Base-by-base conservation (phyloP, 1,284 basidiomycete genomes). In the Pascua guehoae region DNA sequence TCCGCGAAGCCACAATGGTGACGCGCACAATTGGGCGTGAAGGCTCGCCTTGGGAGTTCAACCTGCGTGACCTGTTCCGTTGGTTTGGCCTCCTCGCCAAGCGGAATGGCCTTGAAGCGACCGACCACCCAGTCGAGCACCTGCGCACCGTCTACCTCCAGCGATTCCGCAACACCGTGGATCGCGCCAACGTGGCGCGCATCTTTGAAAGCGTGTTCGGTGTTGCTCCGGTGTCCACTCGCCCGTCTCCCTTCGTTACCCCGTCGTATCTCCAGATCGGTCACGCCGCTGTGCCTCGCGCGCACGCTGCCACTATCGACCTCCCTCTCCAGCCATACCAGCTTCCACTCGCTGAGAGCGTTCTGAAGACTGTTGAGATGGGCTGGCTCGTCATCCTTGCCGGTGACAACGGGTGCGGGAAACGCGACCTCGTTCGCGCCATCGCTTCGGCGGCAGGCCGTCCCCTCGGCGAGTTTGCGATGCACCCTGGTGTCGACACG, bases 41-140 rank as follows among this genome's bases (percentile, higher is more conserved):
- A 60, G 96, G 96, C 10, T 83, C 85, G 51, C 96, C 96, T 1
- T 99, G 96, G 96, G 96, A 99, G 72, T 98, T 99, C 81, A 99
- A 99, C 72, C 81, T 99, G 52, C 88, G 96, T 41, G 96, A 99
- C 75, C 82, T 98, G 43, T 85, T 95, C 60, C 86, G 96, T 50
- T 98, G 96, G 95, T 78, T 84, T 51, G 68, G 70, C 8, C 74
- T 84, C 17, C 65, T 82, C 10, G 72, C 78, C 46, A 61, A 71
- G 12, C 65, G 71, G 39, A 77, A 80, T 36, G 88, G 85, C 0
- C 78, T 84, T 18, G 84, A 93, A 55, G 69, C 84, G 14, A 77
- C 72, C 17, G 66, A 72, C n/a, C 81, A 86, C 64, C 87, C 90
- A 0, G 76, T 79, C 16, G 82, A 85, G 49, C 85, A 86, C 66